Evolutionary conservation across 306 rosid genomes (phyloP), one percentile per base, ranked within the genome.

Genomic region (Prunus fruticosa): DNA sequence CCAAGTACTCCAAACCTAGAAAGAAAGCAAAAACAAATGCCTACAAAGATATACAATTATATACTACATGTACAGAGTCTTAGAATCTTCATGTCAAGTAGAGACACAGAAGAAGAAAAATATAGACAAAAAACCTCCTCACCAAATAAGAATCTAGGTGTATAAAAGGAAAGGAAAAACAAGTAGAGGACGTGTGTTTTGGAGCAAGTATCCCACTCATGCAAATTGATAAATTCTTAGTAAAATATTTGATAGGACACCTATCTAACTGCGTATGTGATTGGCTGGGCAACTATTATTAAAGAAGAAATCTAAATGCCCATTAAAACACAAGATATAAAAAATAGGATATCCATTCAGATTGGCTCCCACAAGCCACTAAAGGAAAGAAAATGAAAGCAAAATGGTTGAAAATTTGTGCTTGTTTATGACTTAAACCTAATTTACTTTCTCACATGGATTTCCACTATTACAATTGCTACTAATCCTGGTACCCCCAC

Each of bases 391-490:
- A 20, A 53, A 51, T 51, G 34, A 69, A 34, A 8, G 28, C 16
- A 11, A 52, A 52, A n/a, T n/a, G n/a, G n/a, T n/a, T 32, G 49
- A 41, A 22, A 15, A 1, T 52, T 12, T 10, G 25, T 73, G 73
- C 19, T 38, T 74, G 73, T n/a, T 16, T 79, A 46, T 64, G 72
- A 71, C 71, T 43, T 62, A 46, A 69, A 83, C 84, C 86, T 67
- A 73, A 85, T n/a, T n/a, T n/a, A n/a, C 73, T n/a, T 67, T 70
- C 25, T 66, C n/a, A 27, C 69, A 1, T 50, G 69, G 79, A 78
- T 49, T 80, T 79, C 76, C 86, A 80, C 68, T 52, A 85, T 66
- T 51, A 78, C 50, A 54, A 85, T 66, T 51, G 76, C 54, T 61
- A 67, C 63, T 71, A 80, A 72, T 76, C 57, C 41, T 57, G 5